Evolutionary conservation across 164 flowering plant species (phyloP).

Genomic region (Stephania yunnanensis): DNA sequence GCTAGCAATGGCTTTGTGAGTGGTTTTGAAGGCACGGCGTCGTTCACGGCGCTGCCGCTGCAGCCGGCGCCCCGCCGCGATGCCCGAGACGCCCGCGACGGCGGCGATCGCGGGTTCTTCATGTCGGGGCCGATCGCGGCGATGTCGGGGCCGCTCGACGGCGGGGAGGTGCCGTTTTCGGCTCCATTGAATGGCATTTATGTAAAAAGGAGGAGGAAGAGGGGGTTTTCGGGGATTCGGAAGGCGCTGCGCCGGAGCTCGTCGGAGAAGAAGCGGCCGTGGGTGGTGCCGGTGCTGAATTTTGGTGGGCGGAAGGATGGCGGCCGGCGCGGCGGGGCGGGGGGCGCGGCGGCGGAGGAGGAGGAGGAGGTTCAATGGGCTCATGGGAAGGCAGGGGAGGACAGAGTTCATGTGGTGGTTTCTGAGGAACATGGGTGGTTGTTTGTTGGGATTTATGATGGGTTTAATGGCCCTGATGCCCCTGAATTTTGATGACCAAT

Average conservation of each 20-base stretch:
- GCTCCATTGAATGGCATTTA: conserved; percentile 73
- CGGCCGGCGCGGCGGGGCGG: conserved; percentile 1
- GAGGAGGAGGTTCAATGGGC: conserved; percentile 88
- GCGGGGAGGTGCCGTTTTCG: conserved; percentile 59
- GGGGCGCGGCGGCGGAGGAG: conserved; percentile 20
- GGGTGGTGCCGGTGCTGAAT: conserved; percentile 87
- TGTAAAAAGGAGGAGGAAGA: conserved; percentile 54
- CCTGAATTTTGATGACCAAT: conserved; percentile 96
- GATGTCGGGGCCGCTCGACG: conserved; percentile 77
- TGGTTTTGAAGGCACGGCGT: conserved; percentile 81
- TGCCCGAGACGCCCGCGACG: conserved; percentile 35
- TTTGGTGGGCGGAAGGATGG: conserved; percentile 51
- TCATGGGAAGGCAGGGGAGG: conserved; percentile 98
- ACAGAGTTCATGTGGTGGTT: conserved; percentile 94
- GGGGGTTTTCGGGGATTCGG: conserved; percentile 52
- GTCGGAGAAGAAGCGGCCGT: conserved; percentile 77
- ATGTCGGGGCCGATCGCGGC: conserved; percentile 98
- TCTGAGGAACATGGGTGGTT: conserved; percentile 97
- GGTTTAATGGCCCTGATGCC: conserved; percentile 98
- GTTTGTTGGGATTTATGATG: conserved; percentile 97
- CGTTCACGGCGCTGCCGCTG: conserved; percentile 71
- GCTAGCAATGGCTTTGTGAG: conserved; percentile 5
- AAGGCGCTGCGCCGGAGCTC: conserved; percentile 52
- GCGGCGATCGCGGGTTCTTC: conserved; percentile 53
- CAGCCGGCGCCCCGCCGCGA: conserved; percentile 72